These are phyloP conservation scores for Backusella circina DNA, from an alignment of 192 early-diverging fungal genomes.

Conservation along the genomic window DNA sequence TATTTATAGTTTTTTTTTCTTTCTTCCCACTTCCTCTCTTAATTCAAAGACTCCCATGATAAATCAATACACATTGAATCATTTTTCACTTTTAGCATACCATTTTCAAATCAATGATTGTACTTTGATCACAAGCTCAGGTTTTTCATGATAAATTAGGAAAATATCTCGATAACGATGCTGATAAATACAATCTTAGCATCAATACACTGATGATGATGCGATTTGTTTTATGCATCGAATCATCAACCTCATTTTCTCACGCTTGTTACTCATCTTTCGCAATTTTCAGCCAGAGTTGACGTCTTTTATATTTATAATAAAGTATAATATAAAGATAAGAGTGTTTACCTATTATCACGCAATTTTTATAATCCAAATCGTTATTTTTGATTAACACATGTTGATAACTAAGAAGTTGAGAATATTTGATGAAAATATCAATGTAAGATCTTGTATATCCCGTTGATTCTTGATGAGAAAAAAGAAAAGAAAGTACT, in stretches of 20 bases:
- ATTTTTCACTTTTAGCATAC: not conserved
- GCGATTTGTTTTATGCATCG: not conserved
- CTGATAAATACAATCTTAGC: not conserved
- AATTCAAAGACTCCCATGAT: not conserved
- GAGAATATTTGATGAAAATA: not conserved
- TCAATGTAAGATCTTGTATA: not conserved
- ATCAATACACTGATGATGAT: not conserved
- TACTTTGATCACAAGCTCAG: not conserved
- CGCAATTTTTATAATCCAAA: not conserved
- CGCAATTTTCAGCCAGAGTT: not conserved
- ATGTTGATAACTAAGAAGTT: not conserved
- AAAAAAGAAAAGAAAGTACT: not conserved
- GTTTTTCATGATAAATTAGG: not conserved
- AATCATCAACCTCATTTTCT: not conserved
- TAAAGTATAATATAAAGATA: not conserved
- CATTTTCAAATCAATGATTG: not conserved
- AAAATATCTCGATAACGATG: not conserved
- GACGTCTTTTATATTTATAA: not conserved
- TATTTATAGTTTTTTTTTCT: not conserved
- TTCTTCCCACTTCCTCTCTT: not conserved
- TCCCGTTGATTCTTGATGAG: too few species aligned
- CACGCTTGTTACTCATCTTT: not conserved
- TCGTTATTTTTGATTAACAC: not conserved
- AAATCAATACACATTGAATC: not conserved
- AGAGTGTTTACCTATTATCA: not conserved